These are phyloP conservation scores for Arthrobotrys pseudoclavata DNA, from an alignment of 2,329 filamentous ascomycete genomes.

Conservation along the genomic window DNA sequence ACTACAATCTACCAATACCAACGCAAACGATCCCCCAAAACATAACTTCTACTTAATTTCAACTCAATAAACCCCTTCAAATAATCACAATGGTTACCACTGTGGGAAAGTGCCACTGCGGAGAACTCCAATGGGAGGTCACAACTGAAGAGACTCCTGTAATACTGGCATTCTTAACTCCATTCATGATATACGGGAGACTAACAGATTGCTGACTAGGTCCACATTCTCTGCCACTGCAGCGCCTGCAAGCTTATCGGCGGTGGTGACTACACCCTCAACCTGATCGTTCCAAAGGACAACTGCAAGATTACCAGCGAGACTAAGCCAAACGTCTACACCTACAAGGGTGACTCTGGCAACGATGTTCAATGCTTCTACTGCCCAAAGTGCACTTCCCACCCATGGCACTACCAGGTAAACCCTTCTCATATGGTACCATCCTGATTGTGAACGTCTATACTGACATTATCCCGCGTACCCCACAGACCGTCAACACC, in stretches of 20 bases:
- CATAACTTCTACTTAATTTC: neutral
- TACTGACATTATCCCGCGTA: neutral
- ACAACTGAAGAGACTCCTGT: conserved; percentile 27
- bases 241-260: conserved; percentile 49
- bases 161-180: neutral
- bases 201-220: conserved; percentile 26
- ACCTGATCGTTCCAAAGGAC: conserved; percentile 42
- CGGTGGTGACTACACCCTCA: conserved; percentile 50
- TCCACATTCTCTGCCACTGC: conserved; percentile 58
- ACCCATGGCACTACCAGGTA: conserved; percentile 60
- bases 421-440: neutral
- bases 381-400: conserved; percentile 55
- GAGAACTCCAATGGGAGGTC: conserved; percentile 44
- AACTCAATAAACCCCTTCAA: neutral
- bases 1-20: neutral
- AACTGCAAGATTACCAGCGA: conserved; percentile 51
- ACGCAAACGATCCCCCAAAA: neutral
- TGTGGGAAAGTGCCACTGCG: conserved; percentile 52
- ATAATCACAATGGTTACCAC: conserved; percentile 32
- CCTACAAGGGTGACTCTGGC: conserved; percentile 58
- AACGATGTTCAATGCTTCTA: conserved; percentile 56
- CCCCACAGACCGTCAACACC: conserved; percentile 34
- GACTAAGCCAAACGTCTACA: conserved; percentile 30
- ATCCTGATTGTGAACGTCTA: neutral
- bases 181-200: neutral